Percentiles rank a stretch among this genome's conserved stretches.
Conservation (phyloP, 2,329 filamentous ascomycete species). For the Neopestalotiopsis sp. region DNA sequence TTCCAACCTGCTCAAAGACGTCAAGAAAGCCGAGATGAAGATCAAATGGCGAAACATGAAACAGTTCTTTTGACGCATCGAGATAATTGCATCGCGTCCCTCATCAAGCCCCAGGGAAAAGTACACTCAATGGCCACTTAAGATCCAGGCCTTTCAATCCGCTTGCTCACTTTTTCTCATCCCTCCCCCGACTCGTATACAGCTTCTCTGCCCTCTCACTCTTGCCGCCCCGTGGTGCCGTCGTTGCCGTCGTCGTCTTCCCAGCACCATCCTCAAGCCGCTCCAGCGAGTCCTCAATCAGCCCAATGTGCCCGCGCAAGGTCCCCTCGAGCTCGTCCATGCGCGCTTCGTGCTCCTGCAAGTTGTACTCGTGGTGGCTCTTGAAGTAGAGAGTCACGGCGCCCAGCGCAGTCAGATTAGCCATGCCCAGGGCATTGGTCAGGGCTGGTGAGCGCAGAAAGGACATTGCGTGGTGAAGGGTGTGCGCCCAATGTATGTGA, state of each 20-base stretch:
- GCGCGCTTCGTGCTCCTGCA: slow-evolving; percentile 11
- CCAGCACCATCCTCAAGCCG: not conserved
- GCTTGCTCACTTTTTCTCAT: slow-evolving; percentile 5
- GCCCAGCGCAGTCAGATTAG: slow-evolving; percentile 9
- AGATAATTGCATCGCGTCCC: not conserved
- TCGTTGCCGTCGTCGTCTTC: too few relatives aligned
- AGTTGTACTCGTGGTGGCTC: slow-evolving; percentile 12
- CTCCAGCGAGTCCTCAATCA: slow-evolving; percentile 14
- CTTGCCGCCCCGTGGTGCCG: not conserved
- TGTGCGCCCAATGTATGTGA: too few relatives aligned
- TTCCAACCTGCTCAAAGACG: not conserved
- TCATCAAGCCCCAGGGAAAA: not conserved
- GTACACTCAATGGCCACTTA: not conserved
- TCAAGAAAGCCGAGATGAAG: not conserved
- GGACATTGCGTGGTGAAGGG: not conserved
- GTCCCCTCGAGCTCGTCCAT: slow-evolving; percentile 15
- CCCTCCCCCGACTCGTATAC: slow-evolving; percentile 7
- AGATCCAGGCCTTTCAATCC: not conserved
- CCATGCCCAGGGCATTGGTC: slow-evolving; percentile 8
- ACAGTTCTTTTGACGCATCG: not conserved
- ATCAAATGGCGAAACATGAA: not conserved
- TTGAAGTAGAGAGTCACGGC: slow-evolving; percentile 11
- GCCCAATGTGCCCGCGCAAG: slow-evolving; percentile 9
- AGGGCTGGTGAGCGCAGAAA: slow-evolving; percentile 10
- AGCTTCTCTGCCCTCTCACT: slow-evolving; percentile 7